Conservation (phyloP, 1,284 basidiomycete genomes). For the Cryptococcus sp. region DNA sequence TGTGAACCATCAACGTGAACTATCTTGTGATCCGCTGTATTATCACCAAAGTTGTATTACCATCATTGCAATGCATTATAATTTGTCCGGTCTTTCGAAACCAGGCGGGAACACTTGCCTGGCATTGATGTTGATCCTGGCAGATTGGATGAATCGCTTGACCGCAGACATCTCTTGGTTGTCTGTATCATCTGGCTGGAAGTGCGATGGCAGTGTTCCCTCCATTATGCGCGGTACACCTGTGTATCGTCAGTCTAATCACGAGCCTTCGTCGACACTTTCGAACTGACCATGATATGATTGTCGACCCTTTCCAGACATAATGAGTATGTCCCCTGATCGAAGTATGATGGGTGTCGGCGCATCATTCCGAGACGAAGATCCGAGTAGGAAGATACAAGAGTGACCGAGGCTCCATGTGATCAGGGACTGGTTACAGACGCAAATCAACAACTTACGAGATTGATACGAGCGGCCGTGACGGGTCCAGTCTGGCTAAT, state of each 20-base stretch:
- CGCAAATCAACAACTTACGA: constrained; percentile 57
- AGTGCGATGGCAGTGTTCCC: constrained; percentile 64
- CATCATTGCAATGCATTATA: background rate
- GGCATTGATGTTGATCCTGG: constrained; percentile 77
- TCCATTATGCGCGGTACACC: constrained; percentile 84
- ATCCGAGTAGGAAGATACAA: constrained; percentile 82
- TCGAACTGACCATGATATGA: constrained; percentile 69
- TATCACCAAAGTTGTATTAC: background rate
- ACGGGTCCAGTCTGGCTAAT: constrained; percentile 56
- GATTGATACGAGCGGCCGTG: constrained; percentile 75
- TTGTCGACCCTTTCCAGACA: constrained; percentile 76
- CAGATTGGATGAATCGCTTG: constrained; percentile 50
- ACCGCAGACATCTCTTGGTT: constrained; percentile 51
- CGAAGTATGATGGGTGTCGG: constrained; percentile 75
- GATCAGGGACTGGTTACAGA: background rate
- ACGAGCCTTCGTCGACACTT: background rate
- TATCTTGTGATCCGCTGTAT: background rate
- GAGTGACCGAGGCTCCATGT: constrained; percentile 69
- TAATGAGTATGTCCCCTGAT: constrained; percentile 84
- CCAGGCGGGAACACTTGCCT: constrained; percentile 61
- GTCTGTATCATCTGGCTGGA: constrained; percentile 43
- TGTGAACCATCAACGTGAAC: constrained; percentile 6
- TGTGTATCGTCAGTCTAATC: constrained; percentile 29
- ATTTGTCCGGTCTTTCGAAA: constrained; percentile 13
- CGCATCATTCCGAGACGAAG: constrained; percentile 65